These are phyloP conservation scores for Gautieria morchelliformis DNA, from an alignment of 768 basidiomycete species.

Conservation along the genomic window DNA sequence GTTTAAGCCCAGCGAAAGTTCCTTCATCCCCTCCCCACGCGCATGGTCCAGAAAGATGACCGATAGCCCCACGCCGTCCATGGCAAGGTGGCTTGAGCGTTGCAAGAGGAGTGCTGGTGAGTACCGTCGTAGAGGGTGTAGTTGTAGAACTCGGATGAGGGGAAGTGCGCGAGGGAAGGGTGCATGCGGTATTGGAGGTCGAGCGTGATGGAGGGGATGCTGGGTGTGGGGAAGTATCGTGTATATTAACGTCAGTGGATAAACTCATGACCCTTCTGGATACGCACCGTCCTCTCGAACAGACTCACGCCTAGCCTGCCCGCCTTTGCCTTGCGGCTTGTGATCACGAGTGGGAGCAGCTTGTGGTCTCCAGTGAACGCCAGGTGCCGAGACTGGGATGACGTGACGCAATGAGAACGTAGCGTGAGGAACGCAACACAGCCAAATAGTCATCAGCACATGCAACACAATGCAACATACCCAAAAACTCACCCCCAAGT, in stretches of 20 bases:
- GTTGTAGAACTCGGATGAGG: conserved; percentile 76
- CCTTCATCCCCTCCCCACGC: conserved; percentile 54
- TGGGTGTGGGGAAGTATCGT: too few relatives aligned
- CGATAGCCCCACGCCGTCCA: conserved; percentile 38
- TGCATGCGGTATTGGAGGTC: conserved; percentile 97
- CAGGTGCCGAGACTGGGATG: conserved; percentile 59
- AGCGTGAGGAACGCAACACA: not conserved
- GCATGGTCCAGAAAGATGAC: conserved; percentile 80
- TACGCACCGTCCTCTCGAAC: conserved; percentile 74
- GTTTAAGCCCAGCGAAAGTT: too few relatives aligned
- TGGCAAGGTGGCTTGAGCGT: conserved; percentile 39
- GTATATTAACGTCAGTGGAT: conserved; percentile 6
- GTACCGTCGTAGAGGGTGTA: conserved; percentile 66
- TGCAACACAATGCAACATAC: conserved; percentile 11
- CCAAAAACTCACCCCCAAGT: conserved; percentile 77
- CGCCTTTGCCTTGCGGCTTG: conserved; percentile 61
- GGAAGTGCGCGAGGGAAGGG: conserved; percentile 80
- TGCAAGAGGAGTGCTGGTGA: conserved; percentile 51
- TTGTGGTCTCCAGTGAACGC: conserved; percentile 96
- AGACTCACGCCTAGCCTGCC: conserved; percentile 72
- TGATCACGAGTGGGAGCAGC: conserved; percentile 83
- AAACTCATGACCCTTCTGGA: not conserved
- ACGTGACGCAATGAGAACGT: too few relatives aligned
- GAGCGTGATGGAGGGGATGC: conserved; percentile 88
- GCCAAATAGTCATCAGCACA: conserved; percentile 10